These are phyloP conservation scores for Detonula confervacea DNA, from an alignment of 352 stramenopile species.

Conservation along the genomic window DNA sequence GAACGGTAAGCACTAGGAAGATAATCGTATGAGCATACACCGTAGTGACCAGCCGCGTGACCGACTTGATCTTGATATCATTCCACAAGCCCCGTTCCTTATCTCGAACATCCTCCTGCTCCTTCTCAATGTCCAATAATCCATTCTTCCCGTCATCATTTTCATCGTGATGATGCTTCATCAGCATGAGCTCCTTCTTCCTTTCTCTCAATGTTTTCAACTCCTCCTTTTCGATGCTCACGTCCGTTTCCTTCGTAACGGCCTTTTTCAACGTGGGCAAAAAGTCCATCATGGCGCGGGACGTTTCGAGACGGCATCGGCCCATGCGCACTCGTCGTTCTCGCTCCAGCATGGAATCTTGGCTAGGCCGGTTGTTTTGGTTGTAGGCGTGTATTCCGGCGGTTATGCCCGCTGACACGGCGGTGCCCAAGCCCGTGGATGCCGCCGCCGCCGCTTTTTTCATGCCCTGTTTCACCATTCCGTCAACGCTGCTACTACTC, in stretches of 20 bases:
- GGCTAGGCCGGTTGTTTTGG: background rate
- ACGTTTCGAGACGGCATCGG: conserved; percentile 36
- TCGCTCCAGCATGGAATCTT: background rate
- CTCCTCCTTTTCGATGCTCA: conserved; percentile 27
- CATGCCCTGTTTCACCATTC: background rate
- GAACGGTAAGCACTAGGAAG: conserved; percentile 59
- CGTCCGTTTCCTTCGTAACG: conserved; percentile 33
- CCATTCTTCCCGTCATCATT: background rate
- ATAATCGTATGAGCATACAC: conserved; percentile 57
- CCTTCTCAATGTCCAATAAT: background rate
- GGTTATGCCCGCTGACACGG: conserved; percentile 8
- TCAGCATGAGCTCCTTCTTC: conserved; percentile 5
- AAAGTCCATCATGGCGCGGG: conserved; percentile 47
- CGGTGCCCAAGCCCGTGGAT: conserved; percentile 5
- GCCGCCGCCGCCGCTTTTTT: background rate
- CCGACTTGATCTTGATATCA: conserved; percentile 49
- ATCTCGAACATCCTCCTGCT: conserved; percentile 4
- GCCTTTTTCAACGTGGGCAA: conserved; percentile 40
- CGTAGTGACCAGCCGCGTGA: conserved; percentile 50
- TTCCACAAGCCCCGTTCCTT: conserved; percentile 46
- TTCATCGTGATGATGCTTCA: conserved; percentile 3
- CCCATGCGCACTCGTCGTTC: conserved; percentile 21
- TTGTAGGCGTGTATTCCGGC: conserved; percentile 22
- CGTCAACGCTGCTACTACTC: background rate
- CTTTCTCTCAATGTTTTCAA: conserved; percentile 33